A percentile compares a stretch with the other conserved stretches of the same genome.
These are phyloP conservation scores for Candida golubevii DNA, from an alignment of 805 yeast genomes.

Conservation along the genomic window DNA sequence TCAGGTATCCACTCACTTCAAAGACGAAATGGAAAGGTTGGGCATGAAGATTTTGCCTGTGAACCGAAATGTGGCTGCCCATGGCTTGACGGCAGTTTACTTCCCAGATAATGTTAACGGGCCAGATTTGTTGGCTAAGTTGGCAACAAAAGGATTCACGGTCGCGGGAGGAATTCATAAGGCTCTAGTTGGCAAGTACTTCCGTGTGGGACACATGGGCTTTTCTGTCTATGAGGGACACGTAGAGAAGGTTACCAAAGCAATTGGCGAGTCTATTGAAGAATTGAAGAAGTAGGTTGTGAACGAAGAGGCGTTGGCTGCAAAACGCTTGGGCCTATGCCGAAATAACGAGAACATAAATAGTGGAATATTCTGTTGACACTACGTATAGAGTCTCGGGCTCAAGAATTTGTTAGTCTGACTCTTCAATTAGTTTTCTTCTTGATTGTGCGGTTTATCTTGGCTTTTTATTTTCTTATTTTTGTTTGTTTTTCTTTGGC, in stretches of 20 bases:
- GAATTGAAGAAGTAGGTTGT: conserved; percentile 20
- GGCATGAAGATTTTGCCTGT: conserved; percentile 72
- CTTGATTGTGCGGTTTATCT: too few relatives aligned
- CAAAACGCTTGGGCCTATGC: neutral
- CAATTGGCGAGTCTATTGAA: conserved; percentile 28
- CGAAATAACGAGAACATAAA: too few relatives aligned
- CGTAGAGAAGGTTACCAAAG: conserved; percentile 29
- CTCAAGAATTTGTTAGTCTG: too few relatives aligned
- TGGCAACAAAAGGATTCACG: conserved; percentile 63
- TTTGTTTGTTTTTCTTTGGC: too few relatives aligned
- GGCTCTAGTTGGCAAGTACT: conserved; percentile 73
- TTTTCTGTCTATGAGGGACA: conserved; percentile 50
- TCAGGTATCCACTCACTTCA: conserved; percentile 60
- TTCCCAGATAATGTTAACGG: conserved; percentile 74
- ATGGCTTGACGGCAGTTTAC: conserved; percentile 82
- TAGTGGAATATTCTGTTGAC: neutral
- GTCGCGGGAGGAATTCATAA: conserved; percentile 90
- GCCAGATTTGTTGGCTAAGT: conserved; percentile 53
- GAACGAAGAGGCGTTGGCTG: conserved; percentile 1
- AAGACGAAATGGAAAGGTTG: conserved; percentile 48
- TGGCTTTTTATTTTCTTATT: too few relatives aligned
- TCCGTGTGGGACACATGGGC: conserved; percentile 97
- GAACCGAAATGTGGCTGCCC: conserved; percentile 60
- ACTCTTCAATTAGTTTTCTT: too few relatives aligned
- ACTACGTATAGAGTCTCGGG: too few relatives aligned